Evolutionary conservation across 2,329 filamentous ascomycete genomes (phyloP).

Genomic region (Phialophora chinensis): DNA sequence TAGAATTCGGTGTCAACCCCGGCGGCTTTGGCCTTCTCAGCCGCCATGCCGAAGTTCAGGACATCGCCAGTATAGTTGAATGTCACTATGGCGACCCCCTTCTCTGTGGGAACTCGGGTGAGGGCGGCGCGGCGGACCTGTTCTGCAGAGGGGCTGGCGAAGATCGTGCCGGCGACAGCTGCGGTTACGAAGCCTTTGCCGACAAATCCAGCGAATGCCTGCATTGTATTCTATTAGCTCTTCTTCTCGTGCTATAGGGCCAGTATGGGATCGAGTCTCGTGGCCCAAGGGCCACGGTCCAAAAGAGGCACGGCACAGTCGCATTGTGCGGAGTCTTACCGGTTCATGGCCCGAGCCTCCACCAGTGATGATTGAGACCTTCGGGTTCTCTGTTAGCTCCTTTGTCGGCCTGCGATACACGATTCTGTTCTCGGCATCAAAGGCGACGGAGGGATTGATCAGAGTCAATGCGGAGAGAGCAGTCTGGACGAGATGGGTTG

Average conservation of each 20-base stretch:
- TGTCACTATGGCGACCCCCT: conserved; percentile 67
- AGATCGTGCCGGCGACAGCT: conserved; percentile 85
- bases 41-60: conserved; percentile 90
- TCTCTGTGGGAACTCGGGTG: conserved; percentile 70
- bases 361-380: conserved; percentile 84
- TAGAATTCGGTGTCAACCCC: conserved; percentile 85
- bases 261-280: neutral
- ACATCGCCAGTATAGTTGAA: conserved; percentile 78
- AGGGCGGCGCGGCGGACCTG: conserved; percentile 80
- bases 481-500: conserved; percentile 72
- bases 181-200: conserved; percentile 79
- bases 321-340: conserved; percentile 5
- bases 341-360: conserved; percentile 92
- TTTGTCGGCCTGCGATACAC: conserved; percentile 71
- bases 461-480: conserved; percentile 78
- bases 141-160: conserved; percentile 79
- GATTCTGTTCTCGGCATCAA: conserved; percentile 82
- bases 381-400: conserved; percentile 54
- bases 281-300: neutral
- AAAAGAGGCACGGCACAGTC: neutral
- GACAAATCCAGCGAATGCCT: conserved; percentile 84
- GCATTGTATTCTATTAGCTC: neutral
- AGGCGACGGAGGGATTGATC: conserved; percentile 81
- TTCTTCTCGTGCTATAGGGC: neutral
- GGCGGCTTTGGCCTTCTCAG: conserved; percentile 85